Evolutionary conservation across 352 stramenopile species (phyloP).

Genomic region (Pythium guiyangense): DNA sequence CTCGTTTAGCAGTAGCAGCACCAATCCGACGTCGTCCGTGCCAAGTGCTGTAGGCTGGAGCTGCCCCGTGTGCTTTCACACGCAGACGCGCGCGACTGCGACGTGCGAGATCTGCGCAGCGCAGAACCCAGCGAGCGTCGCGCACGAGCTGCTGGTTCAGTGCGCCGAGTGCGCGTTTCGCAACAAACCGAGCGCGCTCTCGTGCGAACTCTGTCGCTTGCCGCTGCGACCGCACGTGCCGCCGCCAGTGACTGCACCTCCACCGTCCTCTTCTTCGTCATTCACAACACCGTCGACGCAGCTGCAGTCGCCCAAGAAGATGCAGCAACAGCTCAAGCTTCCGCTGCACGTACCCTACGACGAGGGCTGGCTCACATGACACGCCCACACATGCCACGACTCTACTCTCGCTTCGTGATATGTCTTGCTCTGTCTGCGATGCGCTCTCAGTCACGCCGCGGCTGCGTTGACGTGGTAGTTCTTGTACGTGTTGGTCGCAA

Average conservation of each 20-base stretch:
- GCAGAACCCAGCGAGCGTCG: constrained; percentile 52
- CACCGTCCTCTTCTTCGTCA: not conserved
- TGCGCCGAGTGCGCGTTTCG: constrained; percentile 63
- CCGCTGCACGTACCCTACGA: constrained; percentile 20
- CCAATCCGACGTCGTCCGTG: not conserved
- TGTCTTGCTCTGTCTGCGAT: not conserved
- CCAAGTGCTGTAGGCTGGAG: constrained; percentile 24
- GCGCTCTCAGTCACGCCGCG: not conserved
- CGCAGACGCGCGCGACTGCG: constrained; percentile 36
- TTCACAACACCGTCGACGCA: not conserved
- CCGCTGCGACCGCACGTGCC: constrained; percentile 14
- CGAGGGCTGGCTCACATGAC: constrained; percentile 25
- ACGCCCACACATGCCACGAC: not conserved
- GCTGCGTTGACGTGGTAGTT: constrained; percentile 42
- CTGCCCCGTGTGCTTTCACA: constrained; percentile 70
- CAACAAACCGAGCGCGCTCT: constrained; percentile 37
- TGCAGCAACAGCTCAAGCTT: constrained; percentile 12
- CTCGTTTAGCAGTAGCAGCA: not conserved
- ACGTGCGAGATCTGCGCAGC: constrained; percentile 74
- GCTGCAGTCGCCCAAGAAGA: constrained; percentile 4
- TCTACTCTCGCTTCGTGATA: not conserved
- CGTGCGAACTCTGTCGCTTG: constrained; percentile 60
- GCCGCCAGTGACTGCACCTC: not conserved
- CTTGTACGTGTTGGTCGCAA: constrained; percentile 74
- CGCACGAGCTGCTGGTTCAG: constrained; percentile 46